phyloP scores from a whole-genome alignment of 2,329 filamentous ascomycete species.

The Bipolaris victoriae region DNA sequence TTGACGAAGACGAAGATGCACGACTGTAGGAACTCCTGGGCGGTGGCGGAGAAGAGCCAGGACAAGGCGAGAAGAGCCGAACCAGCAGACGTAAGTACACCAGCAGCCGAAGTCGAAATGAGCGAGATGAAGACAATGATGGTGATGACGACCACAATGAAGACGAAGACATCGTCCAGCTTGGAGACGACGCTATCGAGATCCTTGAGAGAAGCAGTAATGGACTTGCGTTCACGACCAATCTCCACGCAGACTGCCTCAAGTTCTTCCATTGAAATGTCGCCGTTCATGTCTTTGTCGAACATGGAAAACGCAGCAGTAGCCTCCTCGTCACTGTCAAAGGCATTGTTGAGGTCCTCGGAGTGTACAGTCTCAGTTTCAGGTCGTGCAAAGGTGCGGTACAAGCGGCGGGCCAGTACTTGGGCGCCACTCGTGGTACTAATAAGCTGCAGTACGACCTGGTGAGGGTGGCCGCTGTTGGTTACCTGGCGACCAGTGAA shows the following conservation, averaged over 20 bases:
- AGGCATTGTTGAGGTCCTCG: conserved; percentile 79
- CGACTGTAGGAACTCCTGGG: conserved; percentile 92
- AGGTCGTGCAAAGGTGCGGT: conserved; percentile 80
- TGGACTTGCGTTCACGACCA: conserved; percentile 91
- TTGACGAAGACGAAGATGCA: conserved; percentile 96
- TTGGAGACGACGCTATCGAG: conserved; percentile 91
- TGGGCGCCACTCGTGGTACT: conserved; percentile 76
- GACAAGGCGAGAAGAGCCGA: conserved; percentile 86
- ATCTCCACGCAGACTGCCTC: conserved; percentile 94
- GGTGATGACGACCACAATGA: conserved; percentile 81
- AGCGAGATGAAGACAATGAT: conserved; percentile 87
- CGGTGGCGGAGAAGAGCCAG: conserved; percentile 91
- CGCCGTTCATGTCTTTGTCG: conserved; percentile 94
- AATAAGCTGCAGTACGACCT: conserved; percentile 81
- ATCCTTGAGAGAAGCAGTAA: conserved; percentile 92
- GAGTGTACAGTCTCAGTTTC: conserved; percentile 77
- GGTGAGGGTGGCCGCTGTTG: conserved; percentile 77
- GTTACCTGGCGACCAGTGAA: conserved; percentile 78
- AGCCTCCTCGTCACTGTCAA: conserved; percentile 82
- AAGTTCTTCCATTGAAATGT: conserved; percentile 94
- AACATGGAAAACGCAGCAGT: conserved; percentile 90
- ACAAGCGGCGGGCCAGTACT: conserved; percentile 83
- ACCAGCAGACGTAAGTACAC: conserved; percentile 86
- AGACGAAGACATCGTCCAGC: conserved; percentile 85
- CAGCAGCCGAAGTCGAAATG: conserved; percentile 87